These are phyloP conservation scores for Colletotrichum lupini DNA, from an alignment of 2,329 filamentous ascomycete species.

Conservation along the genomic window DNA sequence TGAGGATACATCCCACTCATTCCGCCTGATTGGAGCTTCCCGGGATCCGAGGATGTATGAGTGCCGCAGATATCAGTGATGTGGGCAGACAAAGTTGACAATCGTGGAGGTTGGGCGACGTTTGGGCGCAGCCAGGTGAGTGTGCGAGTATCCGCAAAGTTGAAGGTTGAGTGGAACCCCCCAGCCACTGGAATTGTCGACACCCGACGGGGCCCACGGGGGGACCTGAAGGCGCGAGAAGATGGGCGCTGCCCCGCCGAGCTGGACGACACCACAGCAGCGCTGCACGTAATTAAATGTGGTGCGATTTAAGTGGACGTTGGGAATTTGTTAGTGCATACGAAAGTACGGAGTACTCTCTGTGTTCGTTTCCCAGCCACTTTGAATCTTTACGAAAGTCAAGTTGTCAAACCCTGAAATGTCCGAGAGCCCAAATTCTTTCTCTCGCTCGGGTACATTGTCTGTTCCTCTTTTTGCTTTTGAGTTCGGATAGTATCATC, in stretches of 20 bases:
- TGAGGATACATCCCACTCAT: neutral
- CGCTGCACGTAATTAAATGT: constrained; percentile 13
- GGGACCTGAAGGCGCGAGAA: neutral
- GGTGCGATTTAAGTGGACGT: constrained; percentile 13
- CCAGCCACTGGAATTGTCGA: constrained; percentile 21
- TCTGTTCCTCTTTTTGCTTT: neutral
- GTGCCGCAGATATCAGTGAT: neutral
- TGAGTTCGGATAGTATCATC: neutral
- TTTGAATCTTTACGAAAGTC: neutral
- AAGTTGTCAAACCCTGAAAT: neutral
- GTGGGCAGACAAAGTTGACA: neutral
- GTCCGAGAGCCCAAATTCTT: neutral
- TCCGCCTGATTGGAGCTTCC: neutral
- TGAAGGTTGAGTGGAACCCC: neutral
- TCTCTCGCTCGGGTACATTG: neutral
- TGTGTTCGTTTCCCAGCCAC: neutral
- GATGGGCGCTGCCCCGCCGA: neutral
- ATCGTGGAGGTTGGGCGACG: neutral
- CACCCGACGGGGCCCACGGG: no score
- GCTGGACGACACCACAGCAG: neutral
- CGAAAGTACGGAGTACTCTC: neutral
- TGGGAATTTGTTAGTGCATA: constrained; percentile 6
- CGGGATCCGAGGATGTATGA: neutral
- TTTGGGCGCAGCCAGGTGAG: neutral
- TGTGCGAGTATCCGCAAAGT: no score